Evolutionary conservation across 2,329 filamentous ascomycete species (phyloP), one percentile per base, ranked within the genome.

Genomic region (Ophiostoma sp.): DNA sequence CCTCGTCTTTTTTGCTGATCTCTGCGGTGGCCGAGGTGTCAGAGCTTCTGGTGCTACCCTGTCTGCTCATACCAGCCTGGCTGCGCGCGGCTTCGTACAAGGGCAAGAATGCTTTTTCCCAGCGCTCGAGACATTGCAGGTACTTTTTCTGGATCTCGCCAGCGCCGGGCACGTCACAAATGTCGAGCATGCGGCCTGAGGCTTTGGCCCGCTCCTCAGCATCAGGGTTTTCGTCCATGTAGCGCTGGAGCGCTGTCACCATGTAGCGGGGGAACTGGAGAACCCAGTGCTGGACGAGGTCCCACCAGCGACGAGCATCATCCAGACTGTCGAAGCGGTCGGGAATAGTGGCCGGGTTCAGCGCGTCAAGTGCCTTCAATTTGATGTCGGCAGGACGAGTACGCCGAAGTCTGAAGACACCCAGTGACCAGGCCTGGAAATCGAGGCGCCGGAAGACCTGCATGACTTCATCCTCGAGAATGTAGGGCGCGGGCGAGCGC

Each of bases 51-150:
- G 44, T 2, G 44, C 44, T n/a, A 20, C 44, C 17, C 8, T 20
- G 17, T 48, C n/a, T 6, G 60, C 8, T 64, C 5, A n/a, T n/a
- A 15, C n/a, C 33, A 20, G 13, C 64, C 17, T 20, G 77, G 27
- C 73, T 72, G 23, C 74, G 71, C 0, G 75, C 72, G 6, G 71
- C 65, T 23, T 78, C 74, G 68, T 79, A 79, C 1, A 83, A 71
- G 1, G 79, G 78, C 33, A 77, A 75, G 71, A 79, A 82, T 0
- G 80, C 78, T 8, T 75, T 73, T 15, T 76, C 75, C 81, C 81
- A 83, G n/a, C 77, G 73, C 41, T 79, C 77, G 1, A 83, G 75
- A 76, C 79, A 81, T 44, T 77, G 76, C 23, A 81, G 74, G 15
- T 79, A 77, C 44, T 79, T 78, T 5, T 41, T 35, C 68, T 75